phyloP scores from a whole-genome alignment of 257 asterid genomes.

The Fraxinus americana region DNA sequence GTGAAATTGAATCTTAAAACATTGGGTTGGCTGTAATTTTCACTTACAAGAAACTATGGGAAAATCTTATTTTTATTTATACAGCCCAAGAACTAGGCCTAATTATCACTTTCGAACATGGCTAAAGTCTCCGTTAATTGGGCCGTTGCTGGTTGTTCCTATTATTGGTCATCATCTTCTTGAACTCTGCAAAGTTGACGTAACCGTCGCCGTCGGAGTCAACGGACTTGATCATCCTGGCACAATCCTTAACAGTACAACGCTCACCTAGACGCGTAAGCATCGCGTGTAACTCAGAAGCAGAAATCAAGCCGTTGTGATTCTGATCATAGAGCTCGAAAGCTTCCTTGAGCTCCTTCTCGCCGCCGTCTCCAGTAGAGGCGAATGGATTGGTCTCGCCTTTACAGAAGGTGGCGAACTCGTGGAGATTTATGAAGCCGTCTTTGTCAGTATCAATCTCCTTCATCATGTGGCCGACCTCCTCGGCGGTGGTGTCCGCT shows the following conservation, averaged over 20 bases:
- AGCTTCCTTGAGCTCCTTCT: slow-evolving; percentile 75
- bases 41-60: too few relatives aligned
- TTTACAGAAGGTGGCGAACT: slow-evolving; percentile 69
- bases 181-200: slow-evolving; percentile 73
- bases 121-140: neutral
- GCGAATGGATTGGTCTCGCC: slow-evolving; percentile 39
- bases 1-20: too few relatives aligned
- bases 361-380: slow-evolving; percentile 27
- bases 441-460: slow-evolving; percentile 83
- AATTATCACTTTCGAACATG: too few relatives aligned
- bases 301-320: slow-evolving; percentile 78
- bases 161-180: slow-evolving; percentile 70
- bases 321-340: slow-evolving; percentile 85
- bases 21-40: too few relatives aligned
- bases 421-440: slow-evolving; percentile 69
- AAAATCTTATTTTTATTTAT: too few relatives aligned
- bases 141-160: neutral
- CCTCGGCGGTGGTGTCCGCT: slow-evolving; percentile 54
- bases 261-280: slow-evolving; percentile 72
- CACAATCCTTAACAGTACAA: slow-evolving; percentile 68
- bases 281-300: slow-evolving; percentile 68
- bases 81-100: too few relatives aligned
- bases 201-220: slow-evolving; percentile 79
- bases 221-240: slow-evolving; percentile 71
- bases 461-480: slow-evolving; percentile 60